A percentile compares a stretch with the other conserved stretches of the same genome.
These are phyloP conservation scores for Pythium periplocum DNA, from an alignment of 352 stramenopile species.

Conservation along the genomic window DNA sequence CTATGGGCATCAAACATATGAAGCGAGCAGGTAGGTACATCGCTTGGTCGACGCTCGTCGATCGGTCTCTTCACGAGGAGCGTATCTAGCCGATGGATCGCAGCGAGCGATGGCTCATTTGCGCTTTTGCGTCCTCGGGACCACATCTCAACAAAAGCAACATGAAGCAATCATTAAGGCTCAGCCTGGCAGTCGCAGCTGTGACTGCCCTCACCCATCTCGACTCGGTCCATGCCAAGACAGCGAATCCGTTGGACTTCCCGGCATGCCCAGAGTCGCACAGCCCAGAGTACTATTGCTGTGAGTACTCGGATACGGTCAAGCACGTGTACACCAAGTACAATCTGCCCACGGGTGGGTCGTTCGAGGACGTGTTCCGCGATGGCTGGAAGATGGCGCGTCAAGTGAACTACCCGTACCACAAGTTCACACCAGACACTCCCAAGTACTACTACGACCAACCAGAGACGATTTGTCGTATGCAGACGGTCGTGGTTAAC, in stretches of 20 bases:
- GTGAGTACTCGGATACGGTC: slow-evolving; percentile 11
- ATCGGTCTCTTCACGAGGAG: too few relatives aligned
- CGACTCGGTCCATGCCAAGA: too few relatives aligned
- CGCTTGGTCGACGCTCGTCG: too few relatives aligned
- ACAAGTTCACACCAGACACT: slow-evolving; percentile 29
- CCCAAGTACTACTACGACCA: slow-evolving; percentile 53
- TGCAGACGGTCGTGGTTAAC: slow-evolving; percentile 25
- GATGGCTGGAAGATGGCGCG: slow-evolving; percentile 18
- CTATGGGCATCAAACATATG: too few relatives aligned
- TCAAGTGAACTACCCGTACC: slow-evolving; percentile 24
- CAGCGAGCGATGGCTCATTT: too few relatives aligned
- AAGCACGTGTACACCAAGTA: slow-evolving; percentile 29
- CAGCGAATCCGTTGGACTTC: slow-evolving; percentile 1
- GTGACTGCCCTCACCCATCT: too few relatives aligned
- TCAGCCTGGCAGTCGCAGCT: too few relatives aligned
- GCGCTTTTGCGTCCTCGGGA: too few relatives aligned
- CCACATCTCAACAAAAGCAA: too few relatives aligned
- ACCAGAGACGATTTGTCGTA: slow-evolving; percentile 38
- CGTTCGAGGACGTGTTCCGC: slow-evolving; percentile 11
- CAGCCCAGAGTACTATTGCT: slow-evolving; percentile 24
- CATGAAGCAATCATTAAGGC: too few relatives aligned
- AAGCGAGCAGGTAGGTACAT: too few relatives aligned
- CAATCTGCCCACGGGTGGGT: slow-evolving; percentile 12
- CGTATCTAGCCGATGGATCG: too few relatives aligned
- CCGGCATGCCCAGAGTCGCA: slow-evolving; percentile 25